Evolutionary conservation across 2,329 filamentous ascomycete species (phyloP).

Genomic region (Diplodia intermedia): DNA sequence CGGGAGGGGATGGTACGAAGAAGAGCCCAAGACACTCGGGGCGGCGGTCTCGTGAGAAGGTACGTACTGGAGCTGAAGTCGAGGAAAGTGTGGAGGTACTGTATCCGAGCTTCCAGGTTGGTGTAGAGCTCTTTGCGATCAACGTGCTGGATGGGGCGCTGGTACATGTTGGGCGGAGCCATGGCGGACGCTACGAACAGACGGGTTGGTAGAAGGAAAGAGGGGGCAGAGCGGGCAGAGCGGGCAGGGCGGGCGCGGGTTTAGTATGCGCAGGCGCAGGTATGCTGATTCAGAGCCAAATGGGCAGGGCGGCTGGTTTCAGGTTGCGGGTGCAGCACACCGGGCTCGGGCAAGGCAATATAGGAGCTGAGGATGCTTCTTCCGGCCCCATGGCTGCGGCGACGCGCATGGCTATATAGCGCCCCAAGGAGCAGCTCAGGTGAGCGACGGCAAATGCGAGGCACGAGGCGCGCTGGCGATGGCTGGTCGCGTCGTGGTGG

Average conservation of each 20-base stretch:
- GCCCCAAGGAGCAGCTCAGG: conserved; percentile 13
- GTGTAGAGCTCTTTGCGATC: conserved; percentile 75
- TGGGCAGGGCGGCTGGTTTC: conserved; percentile 23
- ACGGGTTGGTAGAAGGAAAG: conserved; percentile 7
- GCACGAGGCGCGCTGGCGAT: conserved; percentile 23
- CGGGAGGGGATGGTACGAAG: not conserved
- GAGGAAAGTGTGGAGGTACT: conserved; percentile 76
- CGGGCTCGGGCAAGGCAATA: conserved; percentile 2
- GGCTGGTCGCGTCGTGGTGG: conserved; percentile 28
- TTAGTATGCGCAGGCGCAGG: conserved; percentile 26
- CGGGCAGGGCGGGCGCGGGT: conserved; percentile 5
- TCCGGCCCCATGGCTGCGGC: conserved; percentile 10
- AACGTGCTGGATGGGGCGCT: conserved; percentile 63
- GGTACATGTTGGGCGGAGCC: conserved; percentile 29
- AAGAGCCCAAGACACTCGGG: conserved; percentile 11
- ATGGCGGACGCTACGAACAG: conserved; percentile 1
- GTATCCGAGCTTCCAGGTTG: conserved; percentile 70
- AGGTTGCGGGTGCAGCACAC: conserved; percentile 24
- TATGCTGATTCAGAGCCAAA: conserved; percentile 30
- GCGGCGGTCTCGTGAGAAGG: conserved; percentile 25
- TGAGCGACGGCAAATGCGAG: conserved; percentile 19
- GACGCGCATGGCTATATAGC: conserved; percentile 17
- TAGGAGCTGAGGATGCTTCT: not conserved
- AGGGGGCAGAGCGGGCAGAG: not conserved
- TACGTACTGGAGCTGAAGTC: conserved; percentile 73